Conservation (phyloP, 176 grass and related monocot genomes). For the Carex scoparia region DNA sequence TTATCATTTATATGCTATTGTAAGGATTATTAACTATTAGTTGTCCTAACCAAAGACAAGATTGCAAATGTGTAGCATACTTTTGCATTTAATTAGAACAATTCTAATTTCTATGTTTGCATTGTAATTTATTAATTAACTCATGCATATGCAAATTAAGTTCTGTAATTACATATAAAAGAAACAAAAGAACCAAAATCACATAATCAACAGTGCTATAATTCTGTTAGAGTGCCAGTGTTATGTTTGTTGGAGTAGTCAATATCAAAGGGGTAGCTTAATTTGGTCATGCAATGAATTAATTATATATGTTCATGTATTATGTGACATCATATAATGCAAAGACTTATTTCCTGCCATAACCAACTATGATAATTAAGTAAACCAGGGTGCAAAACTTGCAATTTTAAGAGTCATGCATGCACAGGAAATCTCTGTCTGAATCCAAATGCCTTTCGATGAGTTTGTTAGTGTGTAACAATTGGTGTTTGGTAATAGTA, state of each 20-base stretch:
- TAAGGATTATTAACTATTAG: too few relatives aligned
- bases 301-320: not conserved
- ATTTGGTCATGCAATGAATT: conserved; percentile 9
- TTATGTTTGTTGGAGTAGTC: conserved; percentile 26
- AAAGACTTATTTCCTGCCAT: not conserved
- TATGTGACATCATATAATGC: not conserved
- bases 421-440: too few relatives aligned
- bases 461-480: too few relatives aligned
- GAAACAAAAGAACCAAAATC: not conserved
- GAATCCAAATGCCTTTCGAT: too few relatives aligned
- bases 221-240: conserved; percentile 12
- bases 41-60: not conserved
- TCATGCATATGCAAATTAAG: not conserved
- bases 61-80: not conserved
- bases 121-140: not conserved
- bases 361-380: not conserved
- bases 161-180: not conserved
- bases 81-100: not conserved
- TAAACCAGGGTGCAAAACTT: not conserved
- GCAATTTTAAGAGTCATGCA: not conserved
- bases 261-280: conserved; percentile 20
- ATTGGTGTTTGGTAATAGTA: too few relatives aligned
- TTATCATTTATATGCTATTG: not conserved
- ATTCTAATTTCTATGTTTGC: not conserved
- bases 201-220: not conserved